These are phyloP conservation scores for Lojkania enalia DNA, from an alignment of 2,329 filamentous ascomycete species.

Conservation along the genomic window DNA sequence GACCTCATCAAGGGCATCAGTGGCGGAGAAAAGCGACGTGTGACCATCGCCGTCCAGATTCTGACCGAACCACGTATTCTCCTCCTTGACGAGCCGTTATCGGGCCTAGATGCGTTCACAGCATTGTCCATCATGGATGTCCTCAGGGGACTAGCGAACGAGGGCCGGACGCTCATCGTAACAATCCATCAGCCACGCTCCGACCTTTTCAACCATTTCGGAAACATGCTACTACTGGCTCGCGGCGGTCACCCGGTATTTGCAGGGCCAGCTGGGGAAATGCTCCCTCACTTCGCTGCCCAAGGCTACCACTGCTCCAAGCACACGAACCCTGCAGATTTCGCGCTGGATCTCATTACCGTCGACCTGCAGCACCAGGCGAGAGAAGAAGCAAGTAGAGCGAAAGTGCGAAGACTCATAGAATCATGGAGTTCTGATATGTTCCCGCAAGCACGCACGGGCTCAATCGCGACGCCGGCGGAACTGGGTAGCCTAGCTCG, in stretches of 20 bases:
- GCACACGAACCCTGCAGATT: slow-evolving; percentile 77
- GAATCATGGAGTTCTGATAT: slow-evolving; percentile 56
- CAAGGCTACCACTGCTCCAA: slow-evolving; percentile 67
- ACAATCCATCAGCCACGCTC: slow-evolving; percentile 79
- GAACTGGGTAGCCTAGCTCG: slow-evolving; percentile 71
- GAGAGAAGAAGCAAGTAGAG: slow-evolving; percentile 64
- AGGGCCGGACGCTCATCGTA: slow-evolving; percentile 74
- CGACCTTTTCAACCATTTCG: slow-evolving; percentile 71
- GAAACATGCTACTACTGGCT: slow-evolving; percentile 70
- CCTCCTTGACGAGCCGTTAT: slow-evolving; percentile 75
- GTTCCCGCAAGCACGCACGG: slow-evolving; percentile 27
- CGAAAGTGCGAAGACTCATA: slow-evolving; percentile 65
- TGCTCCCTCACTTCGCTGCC: slow-evolving; percentile 66
- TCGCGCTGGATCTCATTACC: slow-evolving; percentile 75
- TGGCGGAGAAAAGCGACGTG: slow-evolving; percentile 76
- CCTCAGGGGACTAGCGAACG: slow-evolving; percentile 68
- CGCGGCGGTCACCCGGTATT: slow-evolving; percentile 71
- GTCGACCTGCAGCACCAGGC: slow-evolving; percentile 70
- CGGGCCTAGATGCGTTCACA: slow-evolving; percentile 76
- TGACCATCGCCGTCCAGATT: slow-evolving; percentile 77
- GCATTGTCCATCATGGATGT: slow-evolving; percentile 77
- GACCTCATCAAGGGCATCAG: slow-evolving; percentile 77
- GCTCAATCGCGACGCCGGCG: slow-evolving; percentile 65
- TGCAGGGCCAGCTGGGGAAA: slow-evolving; percentile 63
- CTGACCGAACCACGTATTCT: slow-evolving; percentile 74